Base-by-base conservation (phyloP, 1,284 basidiomycete genomes). In the Fomes fomentarius region DNA sequence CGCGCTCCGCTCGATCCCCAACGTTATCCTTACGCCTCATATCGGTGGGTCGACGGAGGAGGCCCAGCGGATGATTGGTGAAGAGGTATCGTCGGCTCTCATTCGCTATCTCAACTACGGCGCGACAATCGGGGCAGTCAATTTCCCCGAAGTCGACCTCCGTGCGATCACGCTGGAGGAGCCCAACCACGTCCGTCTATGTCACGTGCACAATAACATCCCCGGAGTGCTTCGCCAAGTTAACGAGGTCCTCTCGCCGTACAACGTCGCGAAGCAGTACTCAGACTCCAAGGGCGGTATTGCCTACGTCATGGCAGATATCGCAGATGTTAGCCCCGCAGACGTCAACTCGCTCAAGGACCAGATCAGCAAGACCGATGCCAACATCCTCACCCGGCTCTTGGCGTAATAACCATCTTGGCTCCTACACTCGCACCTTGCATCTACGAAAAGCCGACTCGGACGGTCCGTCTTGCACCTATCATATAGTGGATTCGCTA, bases 201-300 rank as follows among this genome's bases (percentile, higher is more conserved):
- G 97, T 76, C 89, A 98, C 75, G 93, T 98, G 47, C 96, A 99
- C 81, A 86, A 84, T 73, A 99, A 99, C 77, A 91, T 96, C 75
- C 97, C 97, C 41, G 96, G 96, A 83, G 96, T 98, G 47, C 87
- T 99, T 69, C 89, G 89, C 66, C 87, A 89, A 66, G 92, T 99
- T 79, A 99, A 99, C 82, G 92, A 96, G 65, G 85, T 85, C 26
- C 77, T 99, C 44, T 93, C 91, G 52, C 87, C 91, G 43, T 95
- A 96, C 83, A 99, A 99, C 74, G 96, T 99, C 69, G 96, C 98
- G 77, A 98, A 99, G 80, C 97, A 99, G 75, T 97, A 91, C 75
- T 95, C 96, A 17, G 96, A 98, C 71, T 95, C 93, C 50, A 94
- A 94, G 76, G 94, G 94, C 63, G 95, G 96, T 62, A 80, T 96